phyloP scores from a whole-genome alignment of 106 monocot species.

The Agapanthus africanus region DNA sequence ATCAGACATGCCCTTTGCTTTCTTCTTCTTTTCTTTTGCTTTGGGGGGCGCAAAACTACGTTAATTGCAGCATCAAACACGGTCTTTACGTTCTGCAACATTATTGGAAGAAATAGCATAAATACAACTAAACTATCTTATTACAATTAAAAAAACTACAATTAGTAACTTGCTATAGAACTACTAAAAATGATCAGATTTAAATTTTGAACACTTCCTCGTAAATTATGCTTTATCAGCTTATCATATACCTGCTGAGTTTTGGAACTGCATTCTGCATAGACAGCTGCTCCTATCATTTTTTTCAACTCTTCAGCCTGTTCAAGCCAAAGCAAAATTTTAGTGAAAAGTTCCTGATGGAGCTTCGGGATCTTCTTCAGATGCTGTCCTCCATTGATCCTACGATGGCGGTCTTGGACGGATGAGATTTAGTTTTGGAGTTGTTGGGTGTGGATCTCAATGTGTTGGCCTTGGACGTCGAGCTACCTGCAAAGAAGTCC shows the following conservation, averaged over 20 bases:
- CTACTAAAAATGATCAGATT: background rate
- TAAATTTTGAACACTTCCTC: too few relatives aligned
- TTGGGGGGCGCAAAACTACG: constrained; percentile 36
- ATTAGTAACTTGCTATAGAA: background rate
- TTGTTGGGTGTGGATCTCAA: too few relatives aligned
- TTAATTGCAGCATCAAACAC: constrained; percentile 53
- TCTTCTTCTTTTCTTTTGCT: constrained; percentile 27
- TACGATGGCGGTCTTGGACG: too few relatives aligned
- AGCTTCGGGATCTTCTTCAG: too few relatives aligned
- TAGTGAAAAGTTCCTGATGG: background rate
- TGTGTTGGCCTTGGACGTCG: too few relatives aligned
- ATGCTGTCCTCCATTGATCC: too few relatives aligned
- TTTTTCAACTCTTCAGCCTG: constrained; percentile 77
- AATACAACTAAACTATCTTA: background rate
- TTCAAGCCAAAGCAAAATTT: background rate
- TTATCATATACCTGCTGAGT: constrained; percentile 53
- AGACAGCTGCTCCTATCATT: constrained; percentile 51
- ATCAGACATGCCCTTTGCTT: constrained; percentile 25
- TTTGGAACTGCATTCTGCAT: constrained; percentile 78
- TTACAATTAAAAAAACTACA: background rate
- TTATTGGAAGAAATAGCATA: background rate
- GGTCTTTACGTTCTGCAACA: constrained; percentile 39
- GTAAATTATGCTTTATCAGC: background rate
- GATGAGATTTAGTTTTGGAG: too few relatives aligned
- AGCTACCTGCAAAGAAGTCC: too few relatives aligned